A percentile compares a stretch with the other conserved stretches of the same genome.
phyloP scores from a whole-genome alignment of 2,329 filamentous ascomycete species.

The Alternaria gaisen region DNA sequence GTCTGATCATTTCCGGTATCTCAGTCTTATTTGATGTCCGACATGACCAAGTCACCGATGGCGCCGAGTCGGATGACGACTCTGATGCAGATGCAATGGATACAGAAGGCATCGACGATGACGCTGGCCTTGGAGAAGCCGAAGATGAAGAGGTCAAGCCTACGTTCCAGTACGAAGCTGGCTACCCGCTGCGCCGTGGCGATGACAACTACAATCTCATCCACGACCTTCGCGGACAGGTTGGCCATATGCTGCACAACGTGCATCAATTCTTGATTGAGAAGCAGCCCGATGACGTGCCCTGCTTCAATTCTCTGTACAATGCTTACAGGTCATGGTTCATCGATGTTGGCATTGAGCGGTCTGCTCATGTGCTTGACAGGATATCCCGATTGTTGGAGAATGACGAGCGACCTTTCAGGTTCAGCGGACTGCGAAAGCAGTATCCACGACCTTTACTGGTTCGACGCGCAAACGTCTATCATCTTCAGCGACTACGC shows the following conservation, averaged over 20 bases:
- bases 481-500: slow-evolving; percentile 91
- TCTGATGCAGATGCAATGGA: slow-evolving; percentile 53
- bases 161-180: slow-evolving; percentile 87
- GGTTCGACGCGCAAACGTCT: slow-evolving; percentile 90
- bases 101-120: slow-evolving; percentile 58
- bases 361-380: slow-evolving; percentile 92
- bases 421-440: slow-evolving; percentile 90
- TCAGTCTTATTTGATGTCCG: slow-evolving; percentile 86
- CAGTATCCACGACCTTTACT: slow-evolving; percentile 92
- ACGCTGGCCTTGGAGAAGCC: slow-evolving; percentile 67
- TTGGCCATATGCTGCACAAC: slow-evolving; percentile 81
- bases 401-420: slow-evolving; percentile 90
- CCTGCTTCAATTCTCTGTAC: slow-evolving; percentile 92
- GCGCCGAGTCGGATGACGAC: slow-evolving; percentile 62
- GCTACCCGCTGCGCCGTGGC: slow-evolving; percentile 76
- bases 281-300: slow-evolving; percentile 93
- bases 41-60: slow-evolving; percentile 47
- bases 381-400: slow-evolving; percentile 84
- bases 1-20: slow-evolving; percentile 89
- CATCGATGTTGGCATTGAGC: slow-evolving; percentile 94
- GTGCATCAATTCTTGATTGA: slow-evolving; percentile 84
- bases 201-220: slow-evolving; percentile 73
- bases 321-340: slow-evolving; percentile 96
- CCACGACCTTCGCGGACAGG: slow-evolving; percentile 79
- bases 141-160: slow-evolving; percentile 85